Percentiles rank a stretch among this genome's conserved stretches.
Evolutionary conservation across 192 early-diverging fungal species (phyloP).

Genomic region (Rhizoclosmatium globosum): DNA sequence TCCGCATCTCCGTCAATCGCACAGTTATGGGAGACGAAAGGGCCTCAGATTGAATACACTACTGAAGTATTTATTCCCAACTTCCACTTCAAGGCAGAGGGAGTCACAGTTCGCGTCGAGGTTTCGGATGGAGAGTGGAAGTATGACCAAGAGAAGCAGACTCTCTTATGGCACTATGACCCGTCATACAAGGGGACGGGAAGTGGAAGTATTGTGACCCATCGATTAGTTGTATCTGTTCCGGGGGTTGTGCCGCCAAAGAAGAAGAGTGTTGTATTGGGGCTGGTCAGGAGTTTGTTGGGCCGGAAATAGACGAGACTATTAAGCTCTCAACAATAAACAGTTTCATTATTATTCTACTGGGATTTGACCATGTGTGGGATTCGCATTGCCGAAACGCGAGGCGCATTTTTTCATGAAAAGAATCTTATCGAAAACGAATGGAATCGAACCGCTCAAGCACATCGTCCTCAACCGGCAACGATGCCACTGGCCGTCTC

Average conservation of each 20-base stretch:
- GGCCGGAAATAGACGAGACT: too few species aligned
- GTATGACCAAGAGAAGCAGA: conserved; percentile 72
- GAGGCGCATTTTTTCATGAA: too few species aligned
- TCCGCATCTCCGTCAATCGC: background rate
- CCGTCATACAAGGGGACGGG: conserved; percentile 11
- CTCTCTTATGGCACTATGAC: conserved; percentile 64
- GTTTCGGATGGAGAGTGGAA: conserved; percentile 76
- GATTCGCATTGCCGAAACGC: too few species aligned
- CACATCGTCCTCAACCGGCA: too few species aligned
- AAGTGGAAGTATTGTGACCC: background rate
- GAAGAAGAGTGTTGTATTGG: too few species aligned
- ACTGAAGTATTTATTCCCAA: conserved; percentile 79
- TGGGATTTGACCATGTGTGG: too few species aligned
- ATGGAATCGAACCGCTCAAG: too few species aligned
- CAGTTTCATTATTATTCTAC: too few species aligned
- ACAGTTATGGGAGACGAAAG: background rate
- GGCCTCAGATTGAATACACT: conserved; percentile 18
- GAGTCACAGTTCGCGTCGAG: conserved; percentile 54
- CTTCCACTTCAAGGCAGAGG: conserved; percentile 67
- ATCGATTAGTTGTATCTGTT: background rate
- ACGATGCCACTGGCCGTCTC: too few species aligned
- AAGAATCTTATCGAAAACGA: too few species aligned
- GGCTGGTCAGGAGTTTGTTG: too few species aligned
- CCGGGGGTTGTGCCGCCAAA: background rate
- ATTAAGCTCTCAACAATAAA: too few species aligned